These are phyloP conservation scores for Hanseniaspora singularis DNA, from an alignment of 805 yeast genomes.

Conservation along the genomic window DNA sequence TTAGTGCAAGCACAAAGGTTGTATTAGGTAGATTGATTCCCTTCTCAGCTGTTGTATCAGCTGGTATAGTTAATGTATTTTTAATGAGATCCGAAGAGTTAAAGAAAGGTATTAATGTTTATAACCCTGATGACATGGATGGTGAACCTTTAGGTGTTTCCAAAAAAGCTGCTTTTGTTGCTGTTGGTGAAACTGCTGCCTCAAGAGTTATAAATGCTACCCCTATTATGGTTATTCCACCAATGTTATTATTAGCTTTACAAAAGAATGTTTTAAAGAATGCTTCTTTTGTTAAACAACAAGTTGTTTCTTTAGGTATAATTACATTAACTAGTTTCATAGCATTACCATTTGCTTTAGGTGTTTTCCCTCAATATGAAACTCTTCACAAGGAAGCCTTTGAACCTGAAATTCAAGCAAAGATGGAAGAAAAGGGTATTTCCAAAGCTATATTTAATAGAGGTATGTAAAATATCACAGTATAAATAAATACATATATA, in stretches of 20 bases:
- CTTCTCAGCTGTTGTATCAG: constrained; percentile 96
- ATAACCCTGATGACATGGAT: constrained; percentile 37
- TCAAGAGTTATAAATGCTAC: constrained; percentile 92
- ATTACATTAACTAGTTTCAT: constrained; percentile 75
- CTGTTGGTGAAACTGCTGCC: constrained; percentile 95
- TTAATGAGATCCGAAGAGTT: constrained; percentile 94
- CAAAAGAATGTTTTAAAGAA: constrained; percentile 62
- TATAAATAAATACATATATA: not conserved
- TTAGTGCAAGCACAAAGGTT: constrained; percentile 59
- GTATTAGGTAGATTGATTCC: constrained; percentile 83
- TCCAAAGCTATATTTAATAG: constrained; percentile 72
- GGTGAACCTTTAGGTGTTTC: constrained; percentile 62
- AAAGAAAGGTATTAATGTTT: constrained; percentile 67
- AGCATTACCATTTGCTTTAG: constrained; percentile 89
- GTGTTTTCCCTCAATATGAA: constrained; percentile 86
- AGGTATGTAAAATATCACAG: constrained; percentile 74
- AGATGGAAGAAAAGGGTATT: constrained; percentile 55
- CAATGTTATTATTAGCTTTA: constrained; percentile 64
- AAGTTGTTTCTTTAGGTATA: constrained; percentile 68
- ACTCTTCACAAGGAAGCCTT: constrained; percentile 44
- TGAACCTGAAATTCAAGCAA: constrained; percentile 51
- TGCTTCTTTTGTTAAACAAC: constrained; percentile 52
- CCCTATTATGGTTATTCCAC: constrained; percentile 95
- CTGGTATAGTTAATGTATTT: constrained; percentile 92
- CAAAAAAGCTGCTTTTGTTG: constrained; percentile 74